These are phyloP conservation scores for Rutstroemia sp. DNA, from an alignment of 2,329 filamentous ascomycete genomes.

Conservation along the genomic window DNA sequence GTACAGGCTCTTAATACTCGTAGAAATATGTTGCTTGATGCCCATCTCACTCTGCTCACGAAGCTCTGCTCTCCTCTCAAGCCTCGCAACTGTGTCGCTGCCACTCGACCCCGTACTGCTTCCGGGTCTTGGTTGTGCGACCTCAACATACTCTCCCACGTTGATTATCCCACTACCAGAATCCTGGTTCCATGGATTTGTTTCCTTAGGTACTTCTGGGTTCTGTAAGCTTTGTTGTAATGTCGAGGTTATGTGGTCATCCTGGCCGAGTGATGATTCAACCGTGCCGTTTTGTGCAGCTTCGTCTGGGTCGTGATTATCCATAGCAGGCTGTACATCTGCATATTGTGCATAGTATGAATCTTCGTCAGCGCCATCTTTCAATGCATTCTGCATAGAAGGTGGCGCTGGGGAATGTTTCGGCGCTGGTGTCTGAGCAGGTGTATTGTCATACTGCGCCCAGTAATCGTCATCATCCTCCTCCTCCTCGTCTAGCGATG, in stretches of 20 bases:
- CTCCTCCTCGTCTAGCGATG: constrained; percentile 36
- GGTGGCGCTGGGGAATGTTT: constrained; percentile 56
- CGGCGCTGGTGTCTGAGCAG: constrained; percentile 53
- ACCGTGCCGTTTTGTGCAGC: constrained; percentile 35
- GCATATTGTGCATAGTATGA: constrained; percentile 74
- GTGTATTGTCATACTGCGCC: constrained; percentile 69
- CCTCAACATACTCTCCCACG: constrained; percentile 27
- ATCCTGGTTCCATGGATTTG: constrained; percentile 2
- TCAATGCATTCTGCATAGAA: background rate
- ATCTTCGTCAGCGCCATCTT: constrained; percentile 45
- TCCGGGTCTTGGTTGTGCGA: constrained; percentile 49
- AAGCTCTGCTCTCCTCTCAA: constrained; percentile 44
- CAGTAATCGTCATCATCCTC: constrained; percentile 75
- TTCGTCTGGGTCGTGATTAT: constrained; percentile 75
- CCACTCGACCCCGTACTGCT: constrained; percentile 51
- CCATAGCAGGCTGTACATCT: constrained; percentile 71
- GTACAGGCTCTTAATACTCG: constrained; percentile 70
- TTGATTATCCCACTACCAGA: constrained; percentile 11
- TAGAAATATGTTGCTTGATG: constrained; percentile 71
- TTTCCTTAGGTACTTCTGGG: constrained; percentile 6
- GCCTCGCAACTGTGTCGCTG: constrained; percentile 48
- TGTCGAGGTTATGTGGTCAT: constrained; percentile 30
- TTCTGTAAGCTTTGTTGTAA: constrained; percentile 22
- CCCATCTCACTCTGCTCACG: constrained; percentile 61
- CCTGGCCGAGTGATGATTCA: constrained; percentile 39